These are phyloP conservation scores for Hymenotorrendiella dingleyae DNA, from an alignment of 2,329 filamentous ascomycete genomes.

Conservation along the genomic window DNA sequence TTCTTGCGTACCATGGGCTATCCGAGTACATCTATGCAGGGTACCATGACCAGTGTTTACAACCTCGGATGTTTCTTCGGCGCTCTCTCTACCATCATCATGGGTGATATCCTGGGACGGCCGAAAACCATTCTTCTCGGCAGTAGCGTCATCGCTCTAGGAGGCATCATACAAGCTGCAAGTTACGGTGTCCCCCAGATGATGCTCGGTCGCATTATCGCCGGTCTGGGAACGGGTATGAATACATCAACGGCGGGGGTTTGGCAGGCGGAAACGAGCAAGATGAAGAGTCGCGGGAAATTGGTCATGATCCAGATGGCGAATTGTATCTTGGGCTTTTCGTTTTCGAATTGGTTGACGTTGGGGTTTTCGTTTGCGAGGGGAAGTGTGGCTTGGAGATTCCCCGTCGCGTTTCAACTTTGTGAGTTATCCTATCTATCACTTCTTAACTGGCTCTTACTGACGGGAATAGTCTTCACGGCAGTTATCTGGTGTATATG, in stretches of 20 bases:
- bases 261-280: conserved; percentile 25
- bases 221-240: conserved; percentile 38
- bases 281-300: conserved; percentile 18
- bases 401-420: conserved; percentile 31
- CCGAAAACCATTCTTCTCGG: conserved; percentile 50
- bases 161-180: conserved; percentile 26
- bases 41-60: conserved; percentile 39
- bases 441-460: too few species aligned
- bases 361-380: conserved; percentile 29
- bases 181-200: conserved; percentile 35
- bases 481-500: conserved; percentile 31
- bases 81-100: conserved; percentile 38
- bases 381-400: conserved; percentile 28
- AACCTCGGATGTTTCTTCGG: conserved; percentile 38
- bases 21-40: conserved; percentile 33
- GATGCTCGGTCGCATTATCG: conserved; percentile 35
- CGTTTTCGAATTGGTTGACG: conserved; percentile 39
- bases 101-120: conserved; percentile 51
- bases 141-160: conserved; percentile 27
- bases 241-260: conserved; percentile 65
- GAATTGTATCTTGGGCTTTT: conserved; percentile 49
- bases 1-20: conserved; percentile 36
- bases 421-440: too few species aligned
- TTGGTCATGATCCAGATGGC: conserved; percentile 35
- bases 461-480: too few species aligned